Evolutionary conservation across 2,329 filamentous ascomycete species (phyloP).

Genomic region (Chrysoporthe puriensis): DNA sequence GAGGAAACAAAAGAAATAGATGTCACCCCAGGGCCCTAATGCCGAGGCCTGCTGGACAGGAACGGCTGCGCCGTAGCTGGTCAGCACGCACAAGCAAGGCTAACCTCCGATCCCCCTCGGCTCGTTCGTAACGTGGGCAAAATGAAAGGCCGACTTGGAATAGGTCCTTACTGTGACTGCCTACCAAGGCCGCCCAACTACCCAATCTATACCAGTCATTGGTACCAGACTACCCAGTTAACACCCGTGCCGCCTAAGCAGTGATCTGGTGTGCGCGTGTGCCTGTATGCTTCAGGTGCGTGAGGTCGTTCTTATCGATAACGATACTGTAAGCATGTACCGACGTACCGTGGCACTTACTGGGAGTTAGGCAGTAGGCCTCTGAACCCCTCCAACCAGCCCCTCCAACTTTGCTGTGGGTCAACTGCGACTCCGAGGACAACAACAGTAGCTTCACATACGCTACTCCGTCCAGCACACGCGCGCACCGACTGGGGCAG

Average conservation of each 20-base stretch:
- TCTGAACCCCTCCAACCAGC: not conserved
- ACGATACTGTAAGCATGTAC: not conserved
- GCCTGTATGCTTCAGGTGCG: not conserved
- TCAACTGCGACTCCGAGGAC: not conserved
- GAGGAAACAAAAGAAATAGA: no score
- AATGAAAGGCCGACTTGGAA: not conserved
- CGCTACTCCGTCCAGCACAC: not conserved
- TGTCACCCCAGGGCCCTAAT: not conserved
- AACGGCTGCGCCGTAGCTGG: not conserved
- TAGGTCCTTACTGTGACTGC: not conserved
- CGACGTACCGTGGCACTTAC: no score
- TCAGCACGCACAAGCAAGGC: not conserved
- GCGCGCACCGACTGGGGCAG: not conserved
- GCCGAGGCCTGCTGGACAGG: not conserved
- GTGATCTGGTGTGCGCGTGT: not conserved
- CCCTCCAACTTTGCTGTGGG: not conserved
- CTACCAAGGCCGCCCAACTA: not conserved
- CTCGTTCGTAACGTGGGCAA: not conserved
- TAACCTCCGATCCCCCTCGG: not conserved
- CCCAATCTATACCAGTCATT: not conserved
- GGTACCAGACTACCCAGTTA: not conserved
- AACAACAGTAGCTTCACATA: not conserved
- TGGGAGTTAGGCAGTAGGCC: no score
- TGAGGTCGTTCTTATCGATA: not conserved
- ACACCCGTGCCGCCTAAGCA: not conserved